Percentiles rank a stretch among this genome's conserved stretches.
Conservation (phyloP, 2,329 filamentous ascomycete species). For the Madurella mycetomatis region DNA sequence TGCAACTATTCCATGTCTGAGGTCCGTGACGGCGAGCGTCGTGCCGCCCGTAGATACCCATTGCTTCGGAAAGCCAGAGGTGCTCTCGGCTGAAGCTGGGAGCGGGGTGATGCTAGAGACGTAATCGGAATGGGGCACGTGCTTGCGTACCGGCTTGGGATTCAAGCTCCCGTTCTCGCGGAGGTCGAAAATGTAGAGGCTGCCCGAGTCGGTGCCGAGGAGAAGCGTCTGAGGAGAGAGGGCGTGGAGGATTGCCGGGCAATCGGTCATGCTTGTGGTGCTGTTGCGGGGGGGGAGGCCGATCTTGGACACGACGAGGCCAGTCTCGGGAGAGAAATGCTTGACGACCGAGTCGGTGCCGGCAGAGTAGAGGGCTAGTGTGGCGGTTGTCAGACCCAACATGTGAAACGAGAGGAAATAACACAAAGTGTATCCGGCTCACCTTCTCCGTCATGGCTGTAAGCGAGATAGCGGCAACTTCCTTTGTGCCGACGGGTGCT, state of each 20-base stretch:
- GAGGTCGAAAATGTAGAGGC: conserved; percentile 82
- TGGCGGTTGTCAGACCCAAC: neutral
- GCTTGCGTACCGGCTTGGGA: conserved; percentile 68
- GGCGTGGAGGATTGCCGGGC: conserved; percentile 73
- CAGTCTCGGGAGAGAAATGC: conserved; percentile 51
- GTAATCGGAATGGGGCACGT: conserved; percentile 88
- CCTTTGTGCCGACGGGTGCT: conserved; percentile 86
- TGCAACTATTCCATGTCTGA: conserved; percentile 79
- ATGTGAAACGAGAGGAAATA: neutral
- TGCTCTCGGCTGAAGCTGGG: conserved; percentile 73
- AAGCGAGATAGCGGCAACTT: conserved; percentile 79
- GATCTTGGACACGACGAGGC: conserved; percentile 75
- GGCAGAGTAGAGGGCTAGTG: conserved; percentile 56
- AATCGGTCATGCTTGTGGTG: conserved; percentile 52
- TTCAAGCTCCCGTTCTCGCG: conserved; percentile 54
- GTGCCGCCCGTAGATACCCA: conserved; percentile 92
- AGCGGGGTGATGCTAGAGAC: conserved; percentile 83
- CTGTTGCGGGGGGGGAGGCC: conserved; percentile 59
- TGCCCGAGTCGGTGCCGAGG: conserved; percentile 84
- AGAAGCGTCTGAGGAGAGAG: conserved; percentile 86
- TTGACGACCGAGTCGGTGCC: conserved; percentile 55
- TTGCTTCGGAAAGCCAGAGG: conserved; percentile 86
- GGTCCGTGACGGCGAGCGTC: conserved; percentile 83
- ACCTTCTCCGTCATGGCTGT: conserved; percentile 71
- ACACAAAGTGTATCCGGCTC: conserved; percentile 33